Conservation (phyloP, 2,329 filamentous ascomycete genomes). For the Fusarium caatingaense region DNA sequence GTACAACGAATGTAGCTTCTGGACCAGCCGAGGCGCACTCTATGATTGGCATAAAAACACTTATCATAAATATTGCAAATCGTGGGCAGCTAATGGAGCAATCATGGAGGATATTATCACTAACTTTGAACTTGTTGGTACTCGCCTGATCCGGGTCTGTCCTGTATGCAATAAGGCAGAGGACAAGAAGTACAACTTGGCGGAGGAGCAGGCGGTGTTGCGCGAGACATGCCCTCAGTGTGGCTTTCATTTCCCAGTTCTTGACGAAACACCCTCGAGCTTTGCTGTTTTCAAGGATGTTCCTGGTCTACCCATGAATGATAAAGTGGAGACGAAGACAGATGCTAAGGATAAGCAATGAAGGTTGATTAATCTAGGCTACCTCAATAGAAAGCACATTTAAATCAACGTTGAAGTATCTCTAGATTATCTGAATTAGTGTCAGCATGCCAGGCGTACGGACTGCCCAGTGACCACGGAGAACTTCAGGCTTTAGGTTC, state of each 20-base stretch:
- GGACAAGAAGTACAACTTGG: constrained; percentile 36
- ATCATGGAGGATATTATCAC: constrained; percentile 39
- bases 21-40: constrained; percentile 25
- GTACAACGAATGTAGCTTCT: constrained; percentile 39
- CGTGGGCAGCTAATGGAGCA: constrained; percentile 26
- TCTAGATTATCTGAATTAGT: too few species aligned
- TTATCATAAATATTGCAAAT: constrained; percentile 35
- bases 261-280: constrained; percentile 29
- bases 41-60: constrained; percentile 36
- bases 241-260: constrained; percentile 33
- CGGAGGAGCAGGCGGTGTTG: constrained; percentile 31
- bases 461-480: too few species aligned
- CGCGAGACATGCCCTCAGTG: constrained; percentile 30
- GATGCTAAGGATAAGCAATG: background rate
- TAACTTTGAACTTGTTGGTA: constrained; percentile 37
- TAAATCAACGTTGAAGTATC: rapidly evolving
- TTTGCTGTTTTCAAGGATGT: constrained; percentile 27
- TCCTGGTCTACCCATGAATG: background rate
- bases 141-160: constrained; percentile 21
- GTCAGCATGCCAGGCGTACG: too few species aligned
- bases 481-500: too few species aligned
- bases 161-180: constrained; percentile 28
- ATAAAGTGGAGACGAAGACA: background rate
- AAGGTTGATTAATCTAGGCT: rapidly evolving
- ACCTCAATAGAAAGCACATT: too few species aligned